Evolutionary conservation across 768 basidiomycete genomes (phyloP).

Genomic region (Collybiopsis luxurians): DNA sequence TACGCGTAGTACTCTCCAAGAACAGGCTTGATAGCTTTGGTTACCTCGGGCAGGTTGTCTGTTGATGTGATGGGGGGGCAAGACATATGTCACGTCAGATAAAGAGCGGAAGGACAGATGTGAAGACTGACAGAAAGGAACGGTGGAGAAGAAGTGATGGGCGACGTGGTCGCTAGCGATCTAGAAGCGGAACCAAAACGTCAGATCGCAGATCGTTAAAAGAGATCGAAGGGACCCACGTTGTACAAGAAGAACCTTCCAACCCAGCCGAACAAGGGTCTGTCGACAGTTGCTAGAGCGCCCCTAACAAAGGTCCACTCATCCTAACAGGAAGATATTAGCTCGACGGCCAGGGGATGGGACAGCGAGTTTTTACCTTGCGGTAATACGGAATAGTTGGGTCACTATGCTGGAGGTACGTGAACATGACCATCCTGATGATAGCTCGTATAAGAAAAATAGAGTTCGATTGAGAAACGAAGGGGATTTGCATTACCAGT

Average conservation of each 20-base stretch:
- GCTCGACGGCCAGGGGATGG: not conserved
- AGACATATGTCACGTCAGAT: not conserved
- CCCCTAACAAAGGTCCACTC: conserved; percentile 63
- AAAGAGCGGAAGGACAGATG: not conserved
- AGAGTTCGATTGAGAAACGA: not conserved
- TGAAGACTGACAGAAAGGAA: conserved; percentile 55
- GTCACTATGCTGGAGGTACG: conserved; percentile 62
- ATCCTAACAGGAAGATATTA: conserved; percentile 19
- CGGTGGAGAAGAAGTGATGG: conserved; percentile 58
- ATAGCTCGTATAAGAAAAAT: not conserved
- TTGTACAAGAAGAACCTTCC: conserved; percentile 57
- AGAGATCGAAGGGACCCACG: too few species aligned
- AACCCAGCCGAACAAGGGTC: conserved; percentile 57
- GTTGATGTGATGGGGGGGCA: not conserved
- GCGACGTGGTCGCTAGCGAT: conserved; percentile 51
- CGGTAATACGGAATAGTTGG: conserved; percentile 60
- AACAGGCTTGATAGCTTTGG: conserved; percentile 43
- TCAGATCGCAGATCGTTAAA: not conserved
- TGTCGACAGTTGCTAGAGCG: conserved; percentile 58
- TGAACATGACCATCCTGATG: conserved; percentile 57
- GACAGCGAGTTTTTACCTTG: conserved; percentile 7
- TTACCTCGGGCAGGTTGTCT: conserved; percentile 52
- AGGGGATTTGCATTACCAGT: conserved; percentile 28
- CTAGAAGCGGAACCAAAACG: conserved; percentile 17
- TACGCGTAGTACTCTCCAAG: conserved; percentile 57